These are phyloP conservation scores for Botryotinia narcissicola DNA, from an alignment of 2,329 filamentous ascomycete species.

Conservation along the genomic window DNA sequence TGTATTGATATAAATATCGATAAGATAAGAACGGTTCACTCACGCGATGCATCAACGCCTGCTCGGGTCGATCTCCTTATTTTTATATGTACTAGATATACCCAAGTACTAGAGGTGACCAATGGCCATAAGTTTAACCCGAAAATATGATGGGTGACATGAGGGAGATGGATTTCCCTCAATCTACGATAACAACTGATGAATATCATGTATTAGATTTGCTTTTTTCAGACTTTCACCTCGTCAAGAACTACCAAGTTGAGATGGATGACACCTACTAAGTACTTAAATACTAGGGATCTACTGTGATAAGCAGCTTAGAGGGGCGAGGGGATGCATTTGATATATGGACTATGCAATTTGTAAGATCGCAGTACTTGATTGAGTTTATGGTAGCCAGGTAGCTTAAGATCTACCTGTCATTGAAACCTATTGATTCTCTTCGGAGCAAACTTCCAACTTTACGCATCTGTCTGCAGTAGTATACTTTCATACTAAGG, in stretches of 20 bases:
- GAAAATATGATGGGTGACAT: background rate
- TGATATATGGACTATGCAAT: no score
- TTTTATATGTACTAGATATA: background rate
- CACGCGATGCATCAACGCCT: background rate
- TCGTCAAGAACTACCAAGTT: background rate
- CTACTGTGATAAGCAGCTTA: background rate
- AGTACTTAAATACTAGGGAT: background rate
- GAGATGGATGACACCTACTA: background rate
- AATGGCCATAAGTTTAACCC: background rate
- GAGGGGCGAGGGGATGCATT: background rate
- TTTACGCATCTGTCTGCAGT: background rate
- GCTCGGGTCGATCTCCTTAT: background rate
- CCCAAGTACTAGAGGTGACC: background rate
- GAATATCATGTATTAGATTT: background rate
- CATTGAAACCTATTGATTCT: background rate
- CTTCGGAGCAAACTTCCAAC: background rate
- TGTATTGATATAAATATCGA: background rate
- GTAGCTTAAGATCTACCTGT: background rate
- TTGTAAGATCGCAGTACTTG: background rate
- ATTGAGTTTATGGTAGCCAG: background rate
- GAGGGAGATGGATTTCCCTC: background rate
- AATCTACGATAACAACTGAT: background rate
- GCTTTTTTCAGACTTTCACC: background rate
- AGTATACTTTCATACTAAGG: background rate
- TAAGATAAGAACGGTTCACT: background rate